Percentiles rank a stretch among this genome's conserved stretches.
Conservation (phyloP, 805 yeast species). For the Spencermartinsiella europaea region DNA sequence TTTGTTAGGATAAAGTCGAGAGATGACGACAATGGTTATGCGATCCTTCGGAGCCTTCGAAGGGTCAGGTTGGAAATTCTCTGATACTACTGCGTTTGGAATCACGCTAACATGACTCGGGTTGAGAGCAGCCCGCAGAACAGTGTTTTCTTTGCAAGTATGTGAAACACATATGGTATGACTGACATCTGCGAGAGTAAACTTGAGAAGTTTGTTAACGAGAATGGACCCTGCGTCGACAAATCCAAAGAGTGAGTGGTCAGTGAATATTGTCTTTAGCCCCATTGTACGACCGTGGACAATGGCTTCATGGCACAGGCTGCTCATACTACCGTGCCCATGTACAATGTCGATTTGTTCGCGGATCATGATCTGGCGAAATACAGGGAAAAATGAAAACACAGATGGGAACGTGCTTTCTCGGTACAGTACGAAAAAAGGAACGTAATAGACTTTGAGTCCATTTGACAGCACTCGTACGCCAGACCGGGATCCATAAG, state of each 20-base stretch:
- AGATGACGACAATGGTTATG: conserved; percentile 84
- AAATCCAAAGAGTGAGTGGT: conserved; percentile 93
- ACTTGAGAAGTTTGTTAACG: conserved; percentile 81
- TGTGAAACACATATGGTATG: conserved; percentile 96
- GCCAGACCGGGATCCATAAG: conserved; percentile 78
- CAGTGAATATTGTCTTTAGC: conserved; percentile 84
- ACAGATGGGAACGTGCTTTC: conserved; percentile 86
- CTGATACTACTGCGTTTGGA: conserved; percentile 93
- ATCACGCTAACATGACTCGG: conserved; percentile 80
- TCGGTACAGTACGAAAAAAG: conserved; percentile 72
- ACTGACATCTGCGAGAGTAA: conserved; percentile 79
- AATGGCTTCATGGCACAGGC: conserved; percentile 83
- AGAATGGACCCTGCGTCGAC: conserved; percentile 76
- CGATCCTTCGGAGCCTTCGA: conserved; percentile 31
- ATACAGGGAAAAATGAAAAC: conserved; percentile 77
- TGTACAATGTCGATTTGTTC: conserved; percentile 87
- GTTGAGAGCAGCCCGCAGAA: conserved; percentile 74
- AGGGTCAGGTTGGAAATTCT: conserved; percentile 54
- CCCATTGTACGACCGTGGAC: conserved; percentile 95
- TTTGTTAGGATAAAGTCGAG: conserved; percentile 89
- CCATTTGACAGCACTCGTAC: conserved; percentile 83
- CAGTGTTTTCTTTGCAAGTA: conserved; percentile 94
- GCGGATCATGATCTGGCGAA: conserved; percentile 78
- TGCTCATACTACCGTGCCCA: conserved; percentile 88
- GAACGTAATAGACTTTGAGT: conserved; percentile 85